Evolutionary conservation across 306 rosid species (phyloP).

Genomic region (Castanea mollissima): DNA sequence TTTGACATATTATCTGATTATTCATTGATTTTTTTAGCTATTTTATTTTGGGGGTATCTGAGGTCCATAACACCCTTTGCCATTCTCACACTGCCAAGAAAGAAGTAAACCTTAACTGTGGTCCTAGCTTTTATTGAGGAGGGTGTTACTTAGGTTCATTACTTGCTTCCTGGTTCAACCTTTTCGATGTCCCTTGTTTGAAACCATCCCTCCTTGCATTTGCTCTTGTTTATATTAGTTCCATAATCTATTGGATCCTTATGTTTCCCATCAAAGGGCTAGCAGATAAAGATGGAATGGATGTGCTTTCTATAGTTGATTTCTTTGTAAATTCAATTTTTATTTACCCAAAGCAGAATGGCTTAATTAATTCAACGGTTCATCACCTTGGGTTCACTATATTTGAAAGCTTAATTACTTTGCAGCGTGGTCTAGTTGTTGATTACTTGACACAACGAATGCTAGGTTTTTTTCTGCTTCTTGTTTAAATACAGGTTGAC

Average conservation of each 20-base stretch:
- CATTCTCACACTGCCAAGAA: not conserved
- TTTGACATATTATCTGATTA: not conserved
- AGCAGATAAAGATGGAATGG: not conserved
- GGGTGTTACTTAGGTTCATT: not conserved
- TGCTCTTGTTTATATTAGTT: not conserved
- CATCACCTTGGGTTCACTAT: not conserved
- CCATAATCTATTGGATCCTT: no score
- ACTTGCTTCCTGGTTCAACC: no score
- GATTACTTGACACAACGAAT: not conserved
- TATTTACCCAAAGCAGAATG: not conserved
- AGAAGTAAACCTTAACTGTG: not conserved
- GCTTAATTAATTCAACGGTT: not conserved
- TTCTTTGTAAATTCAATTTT: not conserved
- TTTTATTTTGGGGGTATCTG: not conserved
- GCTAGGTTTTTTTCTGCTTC: not conserved
- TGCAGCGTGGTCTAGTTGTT: not conserved
- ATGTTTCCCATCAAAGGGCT: no score
- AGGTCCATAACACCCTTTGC: not conserved
- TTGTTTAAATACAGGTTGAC: not conserved
- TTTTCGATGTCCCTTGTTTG: not conserved
- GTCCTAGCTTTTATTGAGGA: not conserved
- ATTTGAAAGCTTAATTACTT: not conserved
- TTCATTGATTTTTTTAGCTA: not conserved
- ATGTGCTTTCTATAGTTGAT: not conserved
- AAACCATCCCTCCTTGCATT: not conserved